A percentile compares a stretch with the other conserved stretches of the same genome.
These are phyloP conservation scores for Pseudohalonectria lignicola DNA, from an alignment of 2,329 filamentous ascomycete species.

Conservation along the genomic window DNA sequence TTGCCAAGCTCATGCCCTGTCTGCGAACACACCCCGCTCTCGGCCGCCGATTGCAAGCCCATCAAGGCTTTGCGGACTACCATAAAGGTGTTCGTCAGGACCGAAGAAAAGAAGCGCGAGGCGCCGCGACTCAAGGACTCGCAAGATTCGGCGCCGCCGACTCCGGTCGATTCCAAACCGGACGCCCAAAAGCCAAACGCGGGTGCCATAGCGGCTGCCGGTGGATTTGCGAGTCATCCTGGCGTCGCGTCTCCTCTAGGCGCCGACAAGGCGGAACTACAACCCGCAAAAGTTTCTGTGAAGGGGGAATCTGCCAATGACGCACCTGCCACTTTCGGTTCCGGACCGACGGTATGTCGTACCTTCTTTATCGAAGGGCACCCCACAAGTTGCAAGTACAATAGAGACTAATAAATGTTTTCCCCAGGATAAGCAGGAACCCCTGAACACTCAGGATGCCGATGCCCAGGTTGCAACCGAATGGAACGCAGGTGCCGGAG, in stretches of 20 bases:
- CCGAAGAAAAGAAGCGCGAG: slow-evolving; percentile 81
- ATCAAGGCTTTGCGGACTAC: slow-evolving; percentile 90
- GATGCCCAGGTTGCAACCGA: too few species aligned
- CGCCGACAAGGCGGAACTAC: slow-evolving; percentile 1
- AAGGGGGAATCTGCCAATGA: neutral
- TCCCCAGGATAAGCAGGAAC: too few species aligned
- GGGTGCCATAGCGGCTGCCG: neutral
- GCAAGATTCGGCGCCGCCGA: slow-evolving; percentile 25
- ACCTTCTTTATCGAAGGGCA: too few species aligned
- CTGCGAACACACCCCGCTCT: slow-evolving; percentile 84
- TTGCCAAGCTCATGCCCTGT: slow-evolving; percentile 76
- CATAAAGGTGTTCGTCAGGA: slow-evolving; percentile 82
- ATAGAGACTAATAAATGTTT: too few species aligned
- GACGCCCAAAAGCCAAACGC: neutral
- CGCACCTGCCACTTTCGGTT: too few species aligned
- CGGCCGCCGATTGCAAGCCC: slow-evolving; percentile 73
- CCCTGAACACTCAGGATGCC: too few species aligned
- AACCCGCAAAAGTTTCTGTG: slow-evolving; percentile 3
- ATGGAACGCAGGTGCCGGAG: too few species aligned
- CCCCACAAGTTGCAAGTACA: too few species aligned
- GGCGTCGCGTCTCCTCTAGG: neutral
- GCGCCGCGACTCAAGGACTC: slow-evolving; percentile 42
- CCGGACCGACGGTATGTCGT: too few species aligned
- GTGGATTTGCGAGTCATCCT: neutral
- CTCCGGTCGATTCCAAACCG: slow-evolving; percentile 26